Base-by-base conservation (phyloP, 2,329 filamentous ascomycete genomes). In the Arthrinium puccinioides region DNA sequence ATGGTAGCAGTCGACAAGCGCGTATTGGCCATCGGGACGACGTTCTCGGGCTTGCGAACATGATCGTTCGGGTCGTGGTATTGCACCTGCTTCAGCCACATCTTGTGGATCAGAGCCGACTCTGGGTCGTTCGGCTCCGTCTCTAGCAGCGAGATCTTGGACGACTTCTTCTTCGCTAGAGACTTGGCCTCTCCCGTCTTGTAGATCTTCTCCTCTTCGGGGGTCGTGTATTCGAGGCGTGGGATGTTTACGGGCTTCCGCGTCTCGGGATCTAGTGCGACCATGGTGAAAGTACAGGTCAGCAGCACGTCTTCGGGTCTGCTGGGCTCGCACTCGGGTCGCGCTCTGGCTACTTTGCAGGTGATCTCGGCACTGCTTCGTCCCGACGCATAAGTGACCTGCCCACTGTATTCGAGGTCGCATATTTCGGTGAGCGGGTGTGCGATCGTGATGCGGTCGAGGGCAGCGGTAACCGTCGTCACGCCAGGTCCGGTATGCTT, bases 381-480 rank as follows among this genome's bases (percentile, higher is more conserved):
- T 0, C 84, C 83, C 1, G 83, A 82, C 0, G 83, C 82, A 53
- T 86, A 87, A 0, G 83, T 69, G 8, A 70, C 67, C 41, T 66
- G 65, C 4, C 69, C 69, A 29, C 79, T 84, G 26, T 87, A 72
- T 51, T 88, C 79, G 9, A 89, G 72, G 55, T 89, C 84, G 46
- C 83, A 87, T 37, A 89, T 86, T 50, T 87, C 82, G 25, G 76
- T 82, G 18, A 88, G 64, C 1, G 83, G 82, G 41, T 84, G 75
- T 32, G 84, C 74, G 47, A 88, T 67, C 7, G 62, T 68, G 51
- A 72, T 70, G 9, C 69, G 60, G 41, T 72, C 68, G 13, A 72
- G 47, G 1, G 68, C 69, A 0, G 69, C 69, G 2, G 69, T 72
- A 14, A 72, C 69, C 2, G 62, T 67, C 0, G 66, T 70, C 11